Conservation (phyloP, 2,329 filamentous ascomycete species). For the Fonsecaea monophora region DNA sequence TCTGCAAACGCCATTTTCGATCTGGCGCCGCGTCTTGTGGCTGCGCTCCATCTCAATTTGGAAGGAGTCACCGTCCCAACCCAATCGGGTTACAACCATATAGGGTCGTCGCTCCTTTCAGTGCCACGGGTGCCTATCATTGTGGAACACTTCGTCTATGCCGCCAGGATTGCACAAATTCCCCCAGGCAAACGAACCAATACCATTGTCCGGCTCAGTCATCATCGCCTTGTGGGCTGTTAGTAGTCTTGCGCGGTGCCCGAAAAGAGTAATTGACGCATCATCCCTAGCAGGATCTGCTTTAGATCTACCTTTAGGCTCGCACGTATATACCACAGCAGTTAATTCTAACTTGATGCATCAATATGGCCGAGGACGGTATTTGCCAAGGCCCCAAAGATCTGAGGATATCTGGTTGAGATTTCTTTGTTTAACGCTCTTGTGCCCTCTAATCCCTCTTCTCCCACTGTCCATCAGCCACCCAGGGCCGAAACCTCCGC, state of each 20-base stretch:
- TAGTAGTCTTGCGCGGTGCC: background rate
- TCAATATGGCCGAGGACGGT: background rate
- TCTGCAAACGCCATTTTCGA: background rate
- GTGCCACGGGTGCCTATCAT: background rate
- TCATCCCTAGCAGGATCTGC: background rate
- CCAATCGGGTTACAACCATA: background rate
- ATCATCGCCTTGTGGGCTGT: background rate
- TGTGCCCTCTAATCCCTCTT: background rate
- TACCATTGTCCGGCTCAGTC: background rate
- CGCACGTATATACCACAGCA: background rate
- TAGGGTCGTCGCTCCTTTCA: background rate
- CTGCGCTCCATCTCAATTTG: background rate
- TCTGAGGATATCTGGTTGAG: background rate
- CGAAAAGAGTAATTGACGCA: background rate
- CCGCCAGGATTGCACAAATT: too few relatives aligned
- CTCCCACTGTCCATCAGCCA: background rate
- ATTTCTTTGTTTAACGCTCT: background rate
- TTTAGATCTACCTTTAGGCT: background rate
- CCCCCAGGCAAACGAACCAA: background rate
- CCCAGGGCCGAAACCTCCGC: conserved; percentile 9
- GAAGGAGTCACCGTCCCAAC: background rate
- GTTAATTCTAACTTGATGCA: background rate
- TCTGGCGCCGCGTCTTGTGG: background rate
- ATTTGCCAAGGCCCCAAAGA: background rate
- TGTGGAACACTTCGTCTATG: background rate